phyloP scores from a whole-genome alignment of 2,329 filamentous ascomycete genomes.

The Ceratocystis smalleyi region DNA sequence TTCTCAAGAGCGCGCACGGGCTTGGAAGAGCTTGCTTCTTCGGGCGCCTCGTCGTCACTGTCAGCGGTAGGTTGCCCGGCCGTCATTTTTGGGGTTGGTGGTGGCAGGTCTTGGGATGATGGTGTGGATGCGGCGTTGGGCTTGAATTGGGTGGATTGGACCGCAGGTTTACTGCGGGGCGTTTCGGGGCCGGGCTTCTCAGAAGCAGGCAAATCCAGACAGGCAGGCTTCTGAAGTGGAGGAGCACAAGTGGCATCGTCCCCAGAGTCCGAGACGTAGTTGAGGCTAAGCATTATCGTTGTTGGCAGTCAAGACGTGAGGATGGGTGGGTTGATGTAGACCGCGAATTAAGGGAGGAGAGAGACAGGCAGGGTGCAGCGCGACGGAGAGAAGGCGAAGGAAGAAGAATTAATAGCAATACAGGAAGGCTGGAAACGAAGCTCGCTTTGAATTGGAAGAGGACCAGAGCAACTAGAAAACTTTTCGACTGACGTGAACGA shows the following conservation, averaged over 20 bases:
- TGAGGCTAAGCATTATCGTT: constrained; percentile 8
- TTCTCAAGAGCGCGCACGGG: constrained; percentile 12
- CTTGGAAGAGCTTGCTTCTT: constrained; percentile 10
- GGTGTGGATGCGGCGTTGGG: neutral
- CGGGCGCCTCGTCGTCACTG: constrained; percentile 10
- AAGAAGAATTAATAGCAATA: neutral
- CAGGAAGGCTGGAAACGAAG: neutral
- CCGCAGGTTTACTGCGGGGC: neutral
- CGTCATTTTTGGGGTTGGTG: neutral
- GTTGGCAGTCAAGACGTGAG: neutral
- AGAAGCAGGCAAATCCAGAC: neutral
- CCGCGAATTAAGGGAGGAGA: neutral
- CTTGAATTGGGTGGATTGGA: neutral
- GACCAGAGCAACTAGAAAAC: too few relatives aligned
- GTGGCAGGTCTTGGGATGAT: neutral
- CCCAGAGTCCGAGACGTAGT: constrained; percentile 11
- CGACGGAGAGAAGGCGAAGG: neutral
- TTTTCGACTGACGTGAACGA: too few relatives aligned
- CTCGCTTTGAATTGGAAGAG: too few relatives aligned
- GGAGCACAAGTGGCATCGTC: neutral
- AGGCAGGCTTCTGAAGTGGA: neutral
- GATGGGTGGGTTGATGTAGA: neutral
- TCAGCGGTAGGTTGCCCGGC: neutral
- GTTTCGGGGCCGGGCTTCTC: neutral
- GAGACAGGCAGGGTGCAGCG: neutral